Evolutionary conservation across 2,329 filamentous ascomycete genomes (phyloP), one percentile per base, ranked within the genome.

Genomic region (Xylaria arbuscula): DNA sequence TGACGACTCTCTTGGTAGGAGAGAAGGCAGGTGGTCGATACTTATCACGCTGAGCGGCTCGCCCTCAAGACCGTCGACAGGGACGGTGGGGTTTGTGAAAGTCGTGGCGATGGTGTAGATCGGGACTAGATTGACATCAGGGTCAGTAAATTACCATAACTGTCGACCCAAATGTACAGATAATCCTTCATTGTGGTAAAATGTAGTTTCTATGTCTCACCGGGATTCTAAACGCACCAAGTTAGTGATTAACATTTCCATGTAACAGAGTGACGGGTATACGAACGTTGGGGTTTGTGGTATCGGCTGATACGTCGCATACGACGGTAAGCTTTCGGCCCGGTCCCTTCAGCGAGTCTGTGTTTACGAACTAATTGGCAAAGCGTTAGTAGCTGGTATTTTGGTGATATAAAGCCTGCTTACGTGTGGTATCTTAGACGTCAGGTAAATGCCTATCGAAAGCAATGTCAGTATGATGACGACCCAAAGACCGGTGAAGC

Each of bases 71-170:
- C 89, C 80, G 40, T 88, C 83, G 28, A 96, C 92, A 0, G 90
- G 87, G 0, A 97, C 90, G 0, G 93, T 97, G n/a, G 94, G 95
- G 78, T 92, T 89, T 78, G 90, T 88, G 78, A 66, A 98, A 24
- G 93, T 96, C 56, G 92, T 97, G 80, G 93, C 92, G 78, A 92
- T 89, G 73, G 86, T 86, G 84, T 97, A 97, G 77, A 97, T 90
- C 28, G 94, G 94, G 64, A 94, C 88, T 72, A 34, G 32, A 48
- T 45, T 22, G 42, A 32, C n/a, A 42, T 50, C 2, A 34, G 24
- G 4, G 36, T 68, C 45, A 61, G 61, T 40, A 17, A 42, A 51
- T 24, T 13, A 32, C 42, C 48, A 60, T 4, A 42, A 66, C 7
- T 32, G 4, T 74, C 57, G 28, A 66, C 74, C 42, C 73, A 22